These are phyloP conservation scores for Coriaria nepalensis DNA, from an alignment of 306 rosid species.

Conservation along the genomic window DNA sequence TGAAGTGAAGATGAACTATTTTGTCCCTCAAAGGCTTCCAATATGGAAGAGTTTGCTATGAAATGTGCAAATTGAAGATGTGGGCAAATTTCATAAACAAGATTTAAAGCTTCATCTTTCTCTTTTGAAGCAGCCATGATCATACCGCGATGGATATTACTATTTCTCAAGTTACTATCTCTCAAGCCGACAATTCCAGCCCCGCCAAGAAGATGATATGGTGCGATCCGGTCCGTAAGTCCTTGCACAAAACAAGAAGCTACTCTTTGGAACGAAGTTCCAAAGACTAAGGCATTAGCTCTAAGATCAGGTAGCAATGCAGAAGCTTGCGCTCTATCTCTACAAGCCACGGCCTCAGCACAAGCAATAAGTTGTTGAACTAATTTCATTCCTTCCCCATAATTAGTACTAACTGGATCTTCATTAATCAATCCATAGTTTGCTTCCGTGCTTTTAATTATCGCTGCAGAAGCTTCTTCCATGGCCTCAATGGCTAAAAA, in stretches of 20 bases:
- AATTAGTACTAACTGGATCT: no score
- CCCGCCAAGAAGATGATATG: slow-evolving; percentile 44
- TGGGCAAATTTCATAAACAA: slow-evolving; percentile 65
- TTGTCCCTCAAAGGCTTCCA: slow-evolving; percentile 98
- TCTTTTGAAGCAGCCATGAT: slow-evolving; percentile 44
- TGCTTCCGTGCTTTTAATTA: not conserved
- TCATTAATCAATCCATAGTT: no score
- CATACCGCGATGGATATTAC: not conserved
- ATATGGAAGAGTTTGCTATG: slow-evolving; percentile 53
- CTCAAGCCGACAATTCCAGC: slow-evolving; percentile 20
- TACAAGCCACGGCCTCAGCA: slow-evolving; percentile 90
- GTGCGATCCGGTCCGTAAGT: slow-evolving; percentile 37
- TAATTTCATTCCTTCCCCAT: slow-evolving; percentile 56
- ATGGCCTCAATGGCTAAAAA: slow-evolving; percentile 9
- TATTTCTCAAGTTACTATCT: slow-evolving; percentile 31
- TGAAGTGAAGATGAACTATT: slow-evolving; percentile 34
- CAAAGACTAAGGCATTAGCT: slow-evolving; percentile 56
- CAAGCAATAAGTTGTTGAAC: slow-evolving; percentile 75
- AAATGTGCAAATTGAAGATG: slow-evolving; percentile 78
- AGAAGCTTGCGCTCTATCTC: slow-evolving; percentile 61
- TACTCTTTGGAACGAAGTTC: slow-evolving; percentile 73
- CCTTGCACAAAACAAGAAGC: slow-evolving; percentile 87
- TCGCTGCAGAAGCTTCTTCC: slow-evolving; percentile 5
- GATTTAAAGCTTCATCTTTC: slow-evolving; percentile 58
- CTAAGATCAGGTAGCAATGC: slow-evolving; percentile 45